These are phyloP conservation scores for Nidula niveotomentosa DNA, from an alignment of 1,284 basidiomycete species.

Conservation along the genomic window DNA sequence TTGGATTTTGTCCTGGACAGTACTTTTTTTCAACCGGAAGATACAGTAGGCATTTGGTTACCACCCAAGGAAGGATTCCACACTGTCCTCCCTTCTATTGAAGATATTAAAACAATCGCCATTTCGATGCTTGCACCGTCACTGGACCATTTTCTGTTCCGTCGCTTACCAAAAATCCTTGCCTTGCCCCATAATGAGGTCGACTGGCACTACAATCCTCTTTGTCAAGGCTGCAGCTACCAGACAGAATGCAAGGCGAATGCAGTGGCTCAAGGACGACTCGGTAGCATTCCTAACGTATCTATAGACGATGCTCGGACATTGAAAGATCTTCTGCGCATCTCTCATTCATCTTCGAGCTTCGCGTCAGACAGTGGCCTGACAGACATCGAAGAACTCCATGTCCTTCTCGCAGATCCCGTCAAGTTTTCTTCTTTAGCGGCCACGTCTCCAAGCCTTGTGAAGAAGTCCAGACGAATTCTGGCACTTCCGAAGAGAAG, in stretches of 20 bases:
- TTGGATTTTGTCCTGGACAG: constrained; percentile 34
- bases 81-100: constrained; percentile 25
- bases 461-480: constrained; percentile 40
- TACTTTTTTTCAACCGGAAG: constrained; percentile 29
- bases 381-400: constrained; percentile 43
- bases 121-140: constrained; percentile 34
- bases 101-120: constrained; percentile 35
- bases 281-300: constrained; percentile 45
- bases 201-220: constrained; percentile 46
- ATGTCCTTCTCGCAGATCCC: constrained; percentile 29
- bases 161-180: constrained; percentile 36
- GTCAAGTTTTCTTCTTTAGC: constrained; percentile 36
- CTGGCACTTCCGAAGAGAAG: constrained; percentile 34
- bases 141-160: constrained; percentile 38
- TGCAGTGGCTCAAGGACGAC: constrained; percentile 29
- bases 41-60: constrained; percentile 41
- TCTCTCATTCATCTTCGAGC: constrained; percentile 20
- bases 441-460: constrained; percentile 37
- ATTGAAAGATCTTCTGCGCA: constrained; percentile 32
- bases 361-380: constrained; percentile 2
- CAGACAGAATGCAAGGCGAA: constrained; percentile 33
- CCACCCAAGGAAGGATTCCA: constrained; percentile 37
- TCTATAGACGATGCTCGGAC: constrained; percentile 36
- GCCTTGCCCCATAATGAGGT: constrained; percentile 26
- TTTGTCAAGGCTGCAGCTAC: constrained; percentile 41